Conservation (phyloP, 306 rosid genomes). For the Crataegus laevigata region DNA sequence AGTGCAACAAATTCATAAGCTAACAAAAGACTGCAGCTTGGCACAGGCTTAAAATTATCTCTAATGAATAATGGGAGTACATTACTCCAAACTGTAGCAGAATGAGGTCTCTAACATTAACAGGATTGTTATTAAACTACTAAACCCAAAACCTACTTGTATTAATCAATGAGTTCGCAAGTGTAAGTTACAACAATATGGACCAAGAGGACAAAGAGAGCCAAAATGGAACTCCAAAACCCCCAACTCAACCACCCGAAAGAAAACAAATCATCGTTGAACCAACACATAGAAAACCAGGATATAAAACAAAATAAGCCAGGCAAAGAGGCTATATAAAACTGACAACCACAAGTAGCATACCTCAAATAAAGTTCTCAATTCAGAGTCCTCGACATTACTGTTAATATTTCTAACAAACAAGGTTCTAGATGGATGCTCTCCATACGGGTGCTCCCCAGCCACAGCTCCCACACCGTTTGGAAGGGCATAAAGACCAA, state of each 20-base stretch:
- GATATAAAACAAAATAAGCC: not conserved
- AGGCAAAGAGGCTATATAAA: not conserved
- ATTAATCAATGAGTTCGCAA: not conserved
- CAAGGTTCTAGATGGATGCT: slow-evolving; percentile 93
- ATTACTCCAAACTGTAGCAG: not conserved
- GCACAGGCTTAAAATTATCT: not conserved
- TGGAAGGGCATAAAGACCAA: slow-evolving; percentile 49
- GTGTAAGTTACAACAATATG: not conserved
- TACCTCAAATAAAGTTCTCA: slow-evolving; percentile 57
- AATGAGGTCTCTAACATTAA: not conserved
- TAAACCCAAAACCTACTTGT: not conserved
- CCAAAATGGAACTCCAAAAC: not conserved
- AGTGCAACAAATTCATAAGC: not conserved
- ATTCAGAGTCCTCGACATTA: slow-evolving; percentile 74
- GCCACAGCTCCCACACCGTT: slow-evolving; percentile 82
- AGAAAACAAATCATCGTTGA: not conserved
- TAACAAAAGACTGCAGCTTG: not conserved
- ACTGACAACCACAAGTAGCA: not conserved
- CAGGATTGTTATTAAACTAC: not conserved
- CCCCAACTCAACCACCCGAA: not conserved
- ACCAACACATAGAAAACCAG: not conserved
- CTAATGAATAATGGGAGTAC: not conserved
- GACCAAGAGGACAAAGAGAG: not conserved
- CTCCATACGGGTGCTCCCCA: slow-evolving; percentile 95
- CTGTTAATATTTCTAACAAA: slow-evolving; percentile 90